Conservation (phyloP, 352 stramenopile species). For the Sclerospora graminicola region DNA sequence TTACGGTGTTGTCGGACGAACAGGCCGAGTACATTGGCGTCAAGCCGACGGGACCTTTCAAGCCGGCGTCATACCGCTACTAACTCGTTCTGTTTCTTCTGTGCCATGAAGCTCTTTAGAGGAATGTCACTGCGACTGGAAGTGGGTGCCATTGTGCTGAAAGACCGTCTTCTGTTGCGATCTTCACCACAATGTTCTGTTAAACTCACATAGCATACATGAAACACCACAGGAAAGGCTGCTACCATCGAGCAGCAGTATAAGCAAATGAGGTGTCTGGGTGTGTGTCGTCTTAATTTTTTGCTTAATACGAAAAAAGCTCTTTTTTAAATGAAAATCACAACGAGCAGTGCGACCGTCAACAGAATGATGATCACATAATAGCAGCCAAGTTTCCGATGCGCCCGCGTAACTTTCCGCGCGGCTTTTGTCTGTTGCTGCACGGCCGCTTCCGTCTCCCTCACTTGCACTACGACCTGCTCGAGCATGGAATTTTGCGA, state of each 20-base stretch:
- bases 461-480: constrained; percentile 35
- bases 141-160: constrained; percentile 31
- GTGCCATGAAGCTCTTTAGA: constrained; percentile 1
- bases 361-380: constrained; percentile 53
- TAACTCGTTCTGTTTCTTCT: constrained; percentile 37
- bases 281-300: no score
- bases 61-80: constrained; percentile 97
- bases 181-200: constrained; percentile 26
- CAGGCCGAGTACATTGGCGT: constrained; percentile 98
- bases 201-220: constrained; percentile 6
- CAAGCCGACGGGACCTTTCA: constrained; percentile 90
- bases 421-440: constrained; percentile 41
- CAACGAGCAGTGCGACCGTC: constrained; percentile 33
- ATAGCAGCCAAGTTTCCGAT: constrained; percentile 41
- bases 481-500: constrained; percentile 54
- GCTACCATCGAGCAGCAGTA: no score
- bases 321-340: constrained; percentile 35
- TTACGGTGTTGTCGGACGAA: constrained; percentile 91
- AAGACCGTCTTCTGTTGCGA: constrained; percentile 13
- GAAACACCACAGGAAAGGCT: constrained; percentile 1
- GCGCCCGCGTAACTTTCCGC: constrained; percentile 31
- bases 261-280: no score
- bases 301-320: no score
- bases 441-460: constrained; percentile 29
- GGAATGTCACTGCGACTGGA: constrained; percentile 10